Conservation (phyloP, 202 grass and related monocot species). For the Schoenoplectus tabernaemontani region DNA sequence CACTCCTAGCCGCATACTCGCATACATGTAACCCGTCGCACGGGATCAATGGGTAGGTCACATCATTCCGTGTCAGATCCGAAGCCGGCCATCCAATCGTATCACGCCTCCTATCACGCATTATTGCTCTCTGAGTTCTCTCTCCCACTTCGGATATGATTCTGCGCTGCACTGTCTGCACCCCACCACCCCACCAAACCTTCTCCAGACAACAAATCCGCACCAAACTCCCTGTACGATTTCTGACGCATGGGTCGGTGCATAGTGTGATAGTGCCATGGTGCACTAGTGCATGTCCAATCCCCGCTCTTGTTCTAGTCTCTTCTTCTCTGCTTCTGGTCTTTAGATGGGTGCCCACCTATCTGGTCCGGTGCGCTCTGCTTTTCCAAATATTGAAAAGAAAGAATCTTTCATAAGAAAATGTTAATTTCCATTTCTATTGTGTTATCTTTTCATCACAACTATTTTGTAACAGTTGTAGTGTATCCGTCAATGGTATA, state of each 20-base stretch:
- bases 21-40: not conserved
- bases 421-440: not conserved
- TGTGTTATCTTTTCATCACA: not conserved
- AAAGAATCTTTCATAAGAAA: not conserved
- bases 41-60: not conserved
- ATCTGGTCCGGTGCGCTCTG: not conserved
- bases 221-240: not conserved
- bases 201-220: slow-evolving; percentile 2
- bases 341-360: too few relatives aligned
- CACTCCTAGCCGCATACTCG: too few relatives aligned
- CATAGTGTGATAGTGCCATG: too few relatives aligned
- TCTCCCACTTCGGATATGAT: not conserved
- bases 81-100: slow-evolving; percentile 21
- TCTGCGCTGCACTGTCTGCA: not conserved
- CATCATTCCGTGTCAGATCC: slow-evolving; percentile 14
- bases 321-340: not conserved
- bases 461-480: not conserved
- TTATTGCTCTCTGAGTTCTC: too few relatives aligned
- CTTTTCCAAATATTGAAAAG: not conserved
- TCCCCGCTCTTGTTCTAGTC: too few relatives aligned
- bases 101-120: not conserved
- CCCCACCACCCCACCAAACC: not conserved
- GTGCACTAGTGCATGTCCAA: too few relatives aligned
- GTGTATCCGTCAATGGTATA: not conserved
- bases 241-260: slow-evolving; percentile 20